Percentiles rank a stretch among this genome's conserved stretches.
These are phyloP conservation scores for Diaporthe eres DNA, from an alignment of 2,329 filamentous ascomycete genomes.

Conservation along the genomic window DNA sequence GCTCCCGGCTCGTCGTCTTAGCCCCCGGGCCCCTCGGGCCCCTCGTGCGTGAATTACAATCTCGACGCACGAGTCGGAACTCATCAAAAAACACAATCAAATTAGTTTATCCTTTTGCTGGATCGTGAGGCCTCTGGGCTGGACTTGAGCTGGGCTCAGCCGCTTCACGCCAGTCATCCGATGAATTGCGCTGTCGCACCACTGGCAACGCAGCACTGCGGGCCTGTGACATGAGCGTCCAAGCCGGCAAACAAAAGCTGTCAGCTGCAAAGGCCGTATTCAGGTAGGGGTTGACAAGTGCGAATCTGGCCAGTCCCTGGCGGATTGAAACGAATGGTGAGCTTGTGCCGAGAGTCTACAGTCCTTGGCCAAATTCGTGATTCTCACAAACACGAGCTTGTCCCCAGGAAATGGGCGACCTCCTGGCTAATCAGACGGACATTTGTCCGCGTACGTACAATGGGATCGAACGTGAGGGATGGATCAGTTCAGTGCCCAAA, in stretches of 20 bases:
- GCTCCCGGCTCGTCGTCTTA: background rate
- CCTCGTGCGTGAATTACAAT: background rate
- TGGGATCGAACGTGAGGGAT: background rate
- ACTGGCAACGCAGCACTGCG: background rate
- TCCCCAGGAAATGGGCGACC: background rate
- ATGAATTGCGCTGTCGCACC: slow-evolving; percentile 21
- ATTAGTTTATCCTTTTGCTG: slow-evolving; percentile 11
- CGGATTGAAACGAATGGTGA: background rate
- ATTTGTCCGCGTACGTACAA: background rate
- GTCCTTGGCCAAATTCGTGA: background rate
- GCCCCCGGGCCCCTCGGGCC: slow-evolving; percentile 1
- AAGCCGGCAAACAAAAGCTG: background rate
- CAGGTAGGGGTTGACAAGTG: background rate
- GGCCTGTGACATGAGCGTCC: background rate
- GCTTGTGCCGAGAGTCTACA: background rate
- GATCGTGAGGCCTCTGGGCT: slow-evolving; percentile 4
- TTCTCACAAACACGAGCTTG: background rate
- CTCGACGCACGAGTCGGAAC: slow-evolving; percentile 19
- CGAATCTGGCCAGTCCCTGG: background rate
- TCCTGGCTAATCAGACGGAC: background rate
- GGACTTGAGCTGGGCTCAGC: background rate
- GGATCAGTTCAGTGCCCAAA: background rate
- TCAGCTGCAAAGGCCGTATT: background rate
- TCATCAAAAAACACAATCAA: background rate
- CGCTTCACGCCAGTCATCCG: slow-evolving; percentile 8